Percentiles rank a stretch among this genome's conserved stretches.
Conservation (phyloP, 108 stramenopile genomes). For the Cyclotella baltica region DNA sequence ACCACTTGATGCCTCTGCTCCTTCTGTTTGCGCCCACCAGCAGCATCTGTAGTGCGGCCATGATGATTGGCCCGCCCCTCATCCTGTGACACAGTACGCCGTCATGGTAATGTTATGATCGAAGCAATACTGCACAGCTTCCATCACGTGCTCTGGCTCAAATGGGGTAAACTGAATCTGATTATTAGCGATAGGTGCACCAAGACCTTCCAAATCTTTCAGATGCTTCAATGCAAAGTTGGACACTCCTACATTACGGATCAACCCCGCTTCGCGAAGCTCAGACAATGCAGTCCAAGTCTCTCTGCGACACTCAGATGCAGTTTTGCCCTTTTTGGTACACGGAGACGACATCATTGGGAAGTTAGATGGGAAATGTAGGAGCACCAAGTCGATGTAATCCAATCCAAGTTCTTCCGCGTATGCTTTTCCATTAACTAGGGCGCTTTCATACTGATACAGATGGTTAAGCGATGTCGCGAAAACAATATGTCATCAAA, state of each 20-base stretch:
- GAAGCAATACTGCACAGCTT: conserved; percentile 69
- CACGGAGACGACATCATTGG: conserved; percentile 56
- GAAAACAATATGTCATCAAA: too few relatives aligned
- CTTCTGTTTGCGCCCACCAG: conserved; percentile 16
- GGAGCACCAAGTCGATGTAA: conserved; percentile 81
- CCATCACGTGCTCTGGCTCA: conserved; percentile 52
- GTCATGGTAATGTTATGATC: conserved; percentile 66
- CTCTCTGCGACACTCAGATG: conserved; percentile 62
- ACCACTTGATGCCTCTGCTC: conserved; percentile 20
- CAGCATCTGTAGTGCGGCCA: conserved; percentile 22
- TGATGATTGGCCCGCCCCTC: conserved; percentile 40
- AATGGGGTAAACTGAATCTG: conserved; percentile 83
- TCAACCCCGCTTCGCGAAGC: conserved; percentile 63
- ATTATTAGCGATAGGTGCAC: conserved; percentile 73
- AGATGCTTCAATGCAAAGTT: conserved; percentile 67
- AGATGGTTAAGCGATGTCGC: too few relatives aligned
- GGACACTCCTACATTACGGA: conserved; percentile 64
- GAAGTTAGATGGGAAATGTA: conserved; percentile 64
- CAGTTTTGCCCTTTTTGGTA: conserved; percentile 39
- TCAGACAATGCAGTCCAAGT: conserved; percentile 74
- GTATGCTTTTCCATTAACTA: conserved; percentile 39
- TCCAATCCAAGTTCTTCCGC: conserved; percentile 72
- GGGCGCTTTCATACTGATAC: conserved; percentile 64
- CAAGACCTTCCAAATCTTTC: conserved; percentile 52
- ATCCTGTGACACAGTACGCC: conserved; percentile 50